Evolutionary conservation across 2,329 filamentous ascomycete species (phyloP).

Genomic region (Cercospora citrullina): DNA sequence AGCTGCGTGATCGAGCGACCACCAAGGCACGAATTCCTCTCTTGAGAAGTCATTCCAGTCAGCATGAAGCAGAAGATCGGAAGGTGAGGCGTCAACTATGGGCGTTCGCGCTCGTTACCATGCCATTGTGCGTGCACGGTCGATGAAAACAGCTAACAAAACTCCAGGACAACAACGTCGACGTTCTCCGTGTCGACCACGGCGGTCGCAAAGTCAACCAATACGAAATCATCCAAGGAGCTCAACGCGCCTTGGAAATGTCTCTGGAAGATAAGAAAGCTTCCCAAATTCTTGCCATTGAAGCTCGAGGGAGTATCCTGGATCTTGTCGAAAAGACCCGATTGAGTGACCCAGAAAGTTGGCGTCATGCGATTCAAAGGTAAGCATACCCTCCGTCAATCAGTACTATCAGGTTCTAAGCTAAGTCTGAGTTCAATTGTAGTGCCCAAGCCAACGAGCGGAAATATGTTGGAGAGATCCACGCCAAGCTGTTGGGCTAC

Average conservation of each 20-base stretch:
- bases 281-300: conserved; percentile 82
- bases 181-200: conserved; percentile 78
- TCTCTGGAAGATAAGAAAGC: conserved; percentile 70
- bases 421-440: neutral
- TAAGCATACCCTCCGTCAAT: neutral
- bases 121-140: neutral
- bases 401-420: no score
- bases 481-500: conserved; percentile 69
- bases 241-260: conserved; percentile 57
- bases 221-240: conserved; percentile 78
- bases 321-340: conserved; percentile 72
- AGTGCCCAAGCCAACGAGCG: conserved; percentile 70
- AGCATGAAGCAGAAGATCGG: conserved; percentile 44
- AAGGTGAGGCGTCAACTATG: conserved; percentile 27
- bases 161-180: conserved; percentile 59
- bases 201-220: conserved; percentile 91
- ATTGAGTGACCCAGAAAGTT: conserved; percentile 77
- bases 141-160: neutral
- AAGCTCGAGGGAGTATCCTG: conserved; percentile 81
- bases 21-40: conserved; percentile 43
- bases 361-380: conserved; percentile 77
- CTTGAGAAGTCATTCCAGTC: conserved; percentile 41
- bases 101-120: neutral
- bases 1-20: conserved; percentile 74
- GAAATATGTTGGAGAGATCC: conserved; percentile 79